A percentile compares a stretch with the other conserved stretches of the same genome.
These are phyloP conservation scores for Salicornia ramosissima DNA, from an alignment of 148 eudicot genomes.

Conservation along the genomic window DNA sequence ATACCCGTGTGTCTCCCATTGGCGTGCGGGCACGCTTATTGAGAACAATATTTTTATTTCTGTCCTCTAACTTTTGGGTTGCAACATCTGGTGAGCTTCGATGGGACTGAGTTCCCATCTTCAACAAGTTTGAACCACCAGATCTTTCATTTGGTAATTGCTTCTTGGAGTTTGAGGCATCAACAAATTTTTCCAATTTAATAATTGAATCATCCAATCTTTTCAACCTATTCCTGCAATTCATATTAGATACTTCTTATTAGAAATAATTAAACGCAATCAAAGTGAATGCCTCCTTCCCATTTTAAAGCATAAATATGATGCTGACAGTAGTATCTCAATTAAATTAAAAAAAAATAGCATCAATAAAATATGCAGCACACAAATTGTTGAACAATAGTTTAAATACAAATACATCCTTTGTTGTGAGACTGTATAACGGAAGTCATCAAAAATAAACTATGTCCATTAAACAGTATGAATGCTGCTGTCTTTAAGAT, in stretches of 20 bases:
- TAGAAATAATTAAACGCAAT: slow-evolving; percentile 13
- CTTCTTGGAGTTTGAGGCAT: slow-evolving; percentile 49
- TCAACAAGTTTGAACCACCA: slow-evolving; percentile 49
- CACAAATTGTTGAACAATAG: too few relatives aligned
- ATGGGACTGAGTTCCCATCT: slow-evolving; percentile 61
- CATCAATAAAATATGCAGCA: not conserved
- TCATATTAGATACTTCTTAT: slow-evolving; percentile 2
- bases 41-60: slow-evolving; percentile 53
- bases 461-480: not conserved
- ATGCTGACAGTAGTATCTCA: not conserved
- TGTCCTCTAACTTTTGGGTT: slow-evolving; percentile 58
- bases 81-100: slow-evolving; percentile 54
- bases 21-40: slow-evolving; percentile 88
- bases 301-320: not conserved
- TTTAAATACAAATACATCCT: too few relatives aligned
- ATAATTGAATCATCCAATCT: slow-evolving; percentile 53
- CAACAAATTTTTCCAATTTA: slow-evolving; percentile 55
- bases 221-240: slow-evolving; percentile 60
- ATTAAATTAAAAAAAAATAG: not conserved
- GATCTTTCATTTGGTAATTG: slow-evolving; percentile 60
- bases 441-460: too few relatives aligned
- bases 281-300: not conserved
- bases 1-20: slow-evolving; percentile 74
- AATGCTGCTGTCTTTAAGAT: not conserved
- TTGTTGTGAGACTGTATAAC: too few relatives aligned